Evolutionary conservation across 768 basidiomycete genomes (phyloP).

Genomic region (Boletus coccyginus): DNA sequence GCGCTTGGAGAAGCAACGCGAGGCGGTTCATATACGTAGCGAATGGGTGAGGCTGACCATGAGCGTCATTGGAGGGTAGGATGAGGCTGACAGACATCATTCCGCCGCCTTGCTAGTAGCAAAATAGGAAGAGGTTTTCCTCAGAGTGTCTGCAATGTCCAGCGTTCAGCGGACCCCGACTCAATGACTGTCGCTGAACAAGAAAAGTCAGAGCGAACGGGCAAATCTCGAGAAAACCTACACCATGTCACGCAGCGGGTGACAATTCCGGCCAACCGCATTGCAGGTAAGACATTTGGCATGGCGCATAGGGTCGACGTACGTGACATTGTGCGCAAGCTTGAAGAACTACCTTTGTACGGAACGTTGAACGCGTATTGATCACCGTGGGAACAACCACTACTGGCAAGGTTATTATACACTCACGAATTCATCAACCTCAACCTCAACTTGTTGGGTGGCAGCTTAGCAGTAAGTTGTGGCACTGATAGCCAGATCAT

Average conservation of each 20-base stretch:
- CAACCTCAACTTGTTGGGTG: no score
- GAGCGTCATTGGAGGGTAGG: not conserved
- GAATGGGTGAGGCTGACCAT: not conserved
- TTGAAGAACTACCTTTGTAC: no score
- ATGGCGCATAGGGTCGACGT: no score
- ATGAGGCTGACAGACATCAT: slow-evolving; percentile 15
- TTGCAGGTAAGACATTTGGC: not conserved
- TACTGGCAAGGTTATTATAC: no score
- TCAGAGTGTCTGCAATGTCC: not conserved
- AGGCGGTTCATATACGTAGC: slow-evolving; percentile 5
- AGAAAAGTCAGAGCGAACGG: not conserved
- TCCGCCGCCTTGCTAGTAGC: not conserved
- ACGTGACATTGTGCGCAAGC: no score
- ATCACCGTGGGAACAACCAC: no score
- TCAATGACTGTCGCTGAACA: no score
- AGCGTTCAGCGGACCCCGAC: not conserved
- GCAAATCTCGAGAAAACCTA: not conserved
- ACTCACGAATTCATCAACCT: no score
- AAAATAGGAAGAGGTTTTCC: not conserved
- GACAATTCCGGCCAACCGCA: no score
- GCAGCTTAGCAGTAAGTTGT: no score
- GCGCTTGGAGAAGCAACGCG: not conserved
- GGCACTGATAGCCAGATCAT: no score
- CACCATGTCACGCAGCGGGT: not conserved
- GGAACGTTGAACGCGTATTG: no score